A percentile compares a stretch with the other conserved stretches of the same genome.
Conservation (phyloP, 2,329 filamentous ascomycete species). For the Colletotrichum eremochloae region DNA sequence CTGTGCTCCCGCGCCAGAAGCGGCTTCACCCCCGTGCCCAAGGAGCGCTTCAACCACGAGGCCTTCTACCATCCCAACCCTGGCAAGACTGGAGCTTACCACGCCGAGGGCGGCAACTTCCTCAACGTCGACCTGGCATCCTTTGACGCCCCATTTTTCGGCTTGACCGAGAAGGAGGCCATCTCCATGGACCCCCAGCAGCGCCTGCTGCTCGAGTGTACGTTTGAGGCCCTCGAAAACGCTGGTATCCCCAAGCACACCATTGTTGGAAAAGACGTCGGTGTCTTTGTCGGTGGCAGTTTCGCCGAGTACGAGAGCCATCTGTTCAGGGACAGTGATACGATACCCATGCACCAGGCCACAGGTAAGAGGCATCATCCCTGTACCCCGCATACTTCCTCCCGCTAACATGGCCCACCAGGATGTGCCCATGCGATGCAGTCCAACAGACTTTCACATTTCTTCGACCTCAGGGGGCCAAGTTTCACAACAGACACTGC, state of each 20-base stretch:
- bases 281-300: conserved; percentile 63
- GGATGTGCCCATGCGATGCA: conserved; percentile 65
- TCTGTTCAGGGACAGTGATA: conserved; percentile 59
- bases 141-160: conserved; percentile 68
- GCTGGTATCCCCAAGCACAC: conserved; percentile 63
- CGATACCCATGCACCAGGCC: conserved; percentile 65
- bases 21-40: conserved; percentile 58
- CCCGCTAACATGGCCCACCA: conserved; percentile 45
- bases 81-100: conserved; percentile 53
- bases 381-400: background rate
- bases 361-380: conserved; percentile 54
- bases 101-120: conserved; percentile 54
- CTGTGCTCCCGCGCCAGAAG: conserved; percentile 56
- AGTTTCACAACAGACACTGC: conserved; percentile 66
- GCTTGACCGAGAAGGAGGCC: conserved; percentile 64
- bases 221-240: conserved; percentile 67
- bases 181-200: conserved; percentile 69
- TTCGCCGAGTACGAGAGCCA: conserved; percentile 64
- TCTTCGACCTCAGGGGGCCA: conserved; percentile 67
- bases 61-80: conserved; percentile 59
- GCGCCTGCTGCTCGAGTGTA: conserved; percentile 64
- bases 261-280: conserved; percentile 62
- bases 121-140: conserved; percentile 60
- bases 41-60: conserved; percentile 61
- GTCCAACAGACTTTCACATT: conserved; percentile 67